A percentile compares a stretch with the other conserved stretches of the same genome.
Evolutionary conservation across 202 grass and related monocot species (phyloP).

Genomic region (Panicum virgatum): DNA sequence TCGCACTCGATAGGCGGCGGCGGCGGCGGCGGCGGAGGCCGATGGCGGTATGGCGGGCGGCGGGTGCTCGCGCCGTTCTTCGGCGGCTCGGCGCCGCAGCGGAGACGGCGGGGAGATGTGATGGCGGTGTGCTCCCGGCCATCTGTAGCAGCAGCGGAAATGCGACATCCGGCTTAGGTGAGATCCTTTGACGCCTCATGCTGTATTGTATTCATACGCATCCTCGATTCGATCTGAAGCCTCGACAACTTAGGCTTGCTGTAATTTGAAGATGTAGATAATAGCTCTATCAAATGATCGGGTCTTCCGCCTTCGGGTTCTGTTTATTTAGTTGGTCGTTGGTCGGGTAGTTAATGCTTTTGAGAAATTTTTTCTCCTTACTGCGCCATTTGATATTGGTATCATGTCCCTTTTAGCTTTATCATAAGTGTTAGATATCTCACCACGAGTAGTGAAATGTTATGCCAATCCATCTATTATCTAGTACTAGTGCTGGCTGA

Average conservation of each 20-base stretch:
- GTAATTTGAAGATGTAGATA: background rate
- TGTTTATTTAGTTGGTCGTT: background rate
- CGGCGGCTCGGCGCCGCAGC: background rate
- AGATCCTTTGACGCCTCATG: background rate
- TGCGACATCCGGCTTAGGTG: constrained; percentile 32
- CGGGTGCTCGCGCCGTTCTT: constrained; percentile 32
- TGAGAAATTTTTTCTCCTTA: background rate
- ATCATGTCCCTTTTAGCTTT: background rate
- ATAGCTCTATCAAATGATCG: background rate
- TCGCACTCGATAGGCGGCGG: background rate
- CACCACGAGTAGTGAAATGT: background rate
- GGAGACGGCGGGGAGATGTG: background rate
- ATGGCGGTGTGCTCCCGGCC: background rate
- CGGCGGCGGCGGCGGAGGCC: background rate
- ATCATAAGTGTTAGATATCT: background rate
- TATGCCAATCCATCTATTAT: background rate
- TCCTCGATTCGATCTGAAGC: background rate
- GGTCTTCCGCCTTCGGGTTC: background rate
- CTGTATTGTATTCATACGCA: background rate
- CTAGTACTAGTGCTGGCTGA: background rate
- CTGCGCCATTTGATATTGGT: background rate
- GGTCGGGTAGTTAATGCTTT: background rate
- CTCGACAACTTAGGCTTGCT: background rate
- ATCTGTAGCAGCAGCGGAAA: constrained; percentile 20
- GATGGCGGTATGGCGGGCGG: constrained; percentile 28